Evolutionary conservation across 306 rosid species (phyloP).

Genomic region (Arachis hypogaea): DNA sequence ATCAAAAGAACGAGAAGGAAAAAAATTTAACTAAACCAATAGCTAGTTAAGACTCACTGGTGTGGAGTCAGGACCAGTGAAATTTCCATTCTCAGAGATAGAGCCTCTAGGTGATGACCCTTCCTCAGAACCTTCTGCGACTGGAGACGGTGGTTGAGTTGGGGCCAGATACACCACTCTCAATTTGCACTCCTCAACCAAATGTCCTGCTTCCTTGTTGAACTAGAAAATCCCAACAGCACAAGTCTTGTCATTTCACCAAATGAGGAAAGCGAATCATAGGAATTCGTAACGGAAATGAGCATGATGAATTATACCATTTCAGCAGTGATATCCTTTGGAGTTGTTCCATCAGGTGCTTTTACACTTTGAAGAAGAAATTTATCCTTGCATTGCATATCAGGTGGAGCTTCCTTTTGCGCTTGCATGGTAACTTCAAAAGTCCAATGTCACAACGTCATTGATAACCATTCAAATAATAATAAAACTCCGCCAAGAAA

Average conservation of each 20-base stretch:
- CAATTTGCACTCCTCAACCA: conserved; percentile 88
- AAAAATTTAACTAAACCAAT: conserved; percentile 15
- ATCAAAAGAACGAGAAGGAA: not conserved
- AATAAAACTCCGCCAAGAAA: not conserved
- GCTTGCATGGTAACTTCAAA: conserved; percentile 93
- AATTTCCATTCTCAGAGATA: conserved; percentile 70
- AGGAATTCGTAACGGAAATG: not conserved
- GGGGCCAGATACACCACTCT: conserved; percentile 84
- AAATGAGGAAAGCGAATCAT: not conserved
- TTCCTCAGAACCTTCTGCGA: conserved; percentile 91
- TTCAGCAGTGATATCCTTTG: conserved; percentile 79
- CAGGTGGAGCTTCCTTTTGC: conserved; percentile 85
- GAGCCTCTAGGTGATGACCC: conserved; percentile 88
- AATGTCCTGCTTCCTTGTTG: conserved; percentile 80
- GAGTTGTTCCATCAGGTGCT: conserved; percentile 47
- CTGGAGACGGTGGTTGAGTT: conserved; percentile 87
- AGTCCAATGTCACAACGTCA: conserved; percentile 16
- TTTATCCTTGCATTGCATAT: conserved; percentile 94
- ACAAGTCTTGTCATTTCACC: conserved; percentile 31
- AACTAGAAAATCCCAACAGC: conserved; percentile 59
- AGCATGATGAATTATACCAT: conserved; percentile 57
- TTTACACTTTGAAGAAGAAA: conserved; percentile 92
- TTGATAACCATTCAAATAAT: not conserved
- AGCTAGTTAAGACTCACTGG: conserved; percentile 53
- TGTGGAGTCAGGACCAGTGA: conserved; percentile 52